A percentile compares a stretch with the other conserved stretches of the same genome.
phyloP scores from a whole-genome alignment of 306 rosid species.

The Glycyrrhiza uralensis region DNA sequence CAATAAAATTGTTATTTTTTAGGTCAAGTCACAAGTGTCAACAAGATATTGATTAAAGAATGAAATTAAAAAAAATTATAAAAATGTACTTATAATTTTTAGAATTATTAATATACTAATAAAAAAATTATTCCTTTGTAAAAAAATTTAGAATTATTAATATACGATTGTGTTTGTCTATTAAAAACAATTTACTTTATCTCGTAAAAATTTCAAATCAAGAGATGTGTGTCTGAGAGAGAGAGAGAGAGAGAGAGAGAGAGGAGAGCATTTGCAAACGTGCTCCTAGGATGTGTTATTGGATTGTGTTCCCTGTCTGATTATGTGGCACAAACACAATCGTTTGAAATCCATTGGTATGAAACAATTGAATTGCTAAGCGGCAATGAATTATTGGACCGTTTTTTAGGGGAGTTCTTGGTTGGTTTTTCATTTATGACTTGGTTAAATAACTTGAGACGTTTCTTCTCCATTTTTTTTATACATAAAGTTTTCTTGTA shows the following conservation, averaged over 20 bases:
- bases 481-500: not conserved
- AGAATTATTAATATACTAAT: too few relatives aligned
- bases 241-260: not conserved
- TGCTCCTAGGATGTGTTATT: not conserved
- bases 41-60: too few relatives aligned
- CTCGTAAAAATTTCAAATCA: too few relatives aligned
- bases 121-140: too few relatives aligned
- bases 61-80: too few relatives aligned
- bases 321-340: not conserved
- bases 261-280: conserved; percentile 21
- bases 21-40: too few relatives aligned
- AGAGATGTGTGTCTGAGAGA: not conserved
- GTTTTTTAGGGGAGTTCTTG: not conserved
- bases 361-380: not conserved
- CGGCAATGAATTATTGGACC: conserved; percentile 18
- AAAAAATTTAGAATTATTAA: too few relatives aligned
- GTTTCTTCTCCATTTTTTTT: not conserved
- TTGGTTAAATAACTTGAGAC: not conserved
- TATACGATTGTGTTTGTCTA: too few relatives aligned
- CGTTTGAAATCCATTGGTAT: not conserved
- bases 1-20: too few relatives aligned
- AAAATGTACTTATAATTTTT: too few relatives aligned
- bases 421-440: not conserved
- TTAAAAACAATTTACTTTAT: too few relatives aligned
- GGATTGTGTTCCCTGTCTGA: not conserved